Base-by-base conservation (phyloP, 345 rosid genomes). In the Heritiera fomes region DNA sequence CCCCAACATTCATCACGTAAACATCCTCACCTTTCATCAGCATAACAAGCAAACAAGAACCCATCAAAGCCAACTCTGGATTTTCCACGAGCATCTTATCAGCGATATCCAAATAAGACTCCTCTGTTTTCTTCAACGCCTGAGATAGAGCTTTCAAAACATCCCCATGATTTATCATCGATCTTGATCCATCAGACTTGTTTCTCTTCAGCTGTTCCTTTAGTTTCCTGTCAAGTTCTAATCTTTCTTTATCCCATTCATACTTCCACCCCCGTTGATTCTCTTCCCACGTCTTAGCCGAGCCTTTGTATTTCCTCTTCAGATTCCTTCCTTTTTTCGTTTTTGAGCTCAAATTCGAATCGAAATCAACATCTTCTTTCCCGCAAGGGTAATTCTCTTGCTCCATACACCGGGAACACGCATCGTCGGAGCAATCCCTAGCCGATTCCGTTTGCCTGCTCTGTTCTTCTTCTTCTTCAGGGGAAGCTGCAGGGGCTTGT, bases 21-120 rank as follows among this genome's bases (percentile, higher is more conserved):
- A 94, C 94, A 86, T 96, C 97, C 77, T 96, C 98, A 3, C 97
- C 99, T 77, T 94, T 94, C 98, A 96, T 92, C 82, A 96, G 64
- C 98, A 91, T 90, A 53, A 90, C 99, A 11, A 96, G 85, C 61
- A 94, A 97, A 83, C 99, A 96, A 69, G 99, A 96, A 77, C 98
- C 99, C 98, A 96, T 94, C 71, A 94, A 83, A 43, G 98, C 93
- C 80, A 96, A 78, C 82, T 96, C 99, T 2, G 98, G 99, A 85
- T 92, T 94, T 83, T 94, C 99, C 85, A 75, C 83, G 34, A 88
- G 76, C 97, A 91, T 92, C 89, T 81, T 90, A 86, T 96, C 98
- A 11, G 98, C 95, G 61, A 86, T 87, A 66, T 92, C 94, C 41
- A 96, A 82, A 73, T 91, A 96, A 1, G 92, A 75, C 67, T 92